Evolutionary conservation across 129 eudicot genomes (phyloP).

Genomic region (Artemisia argyi): DNA sequence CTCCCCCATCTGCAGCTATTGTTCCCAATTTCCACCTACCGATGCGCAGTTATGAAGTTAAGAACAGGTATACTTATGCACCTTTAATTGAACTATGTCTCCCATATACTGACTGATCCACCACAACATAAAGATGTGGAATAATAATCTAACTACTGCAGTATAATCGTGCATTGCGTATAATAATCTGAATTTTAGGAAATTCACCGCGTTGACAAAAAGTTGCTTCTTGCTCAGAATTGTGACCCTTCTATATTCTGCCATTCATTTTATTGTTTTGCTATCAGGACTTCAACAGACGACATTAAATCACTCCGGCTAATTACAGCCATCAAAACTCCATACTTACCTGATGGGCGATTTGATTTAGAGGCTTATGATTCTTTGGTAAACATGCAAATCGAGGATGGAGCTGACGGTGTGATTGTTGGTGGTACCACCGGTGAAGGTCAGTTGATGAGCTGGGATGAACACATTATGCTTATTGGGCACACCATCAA

Average conservation of each 20-base stretch:
- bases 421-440: slow-evolving; percentile 72
- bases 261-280: not conserved
- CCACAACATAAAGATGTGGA: not conserved
- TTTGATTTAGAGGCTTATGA: slow-evolving; percentile 73
- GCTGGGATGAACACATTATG: slow-evolving; percentile 80
- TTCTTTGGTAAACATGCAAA: slow-evolving; percentile 63
- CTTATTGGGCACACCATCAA: slow-evolving; percentile 71
- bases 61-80: slow-evolving; percentile 50
- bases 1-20: slow-evolving; percentile 55
- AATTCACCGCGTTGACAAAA: too few species aligned
- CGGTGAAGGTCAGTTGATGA: slow-evolving; percentile 73
- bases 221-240: not conserved
- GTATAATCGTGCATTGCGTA: too few species aligned
- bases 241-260: not conserved
- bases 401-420: slow-evolving; percentile 55
- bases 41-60: slow-evolving; percentile 74
- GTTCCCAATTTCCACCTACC: slow-evolving; percentile 65
- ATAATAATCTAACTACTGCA: too few species aligned
- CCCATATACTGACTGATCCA: not conserved
- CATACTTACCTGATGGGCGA: slow-evolving; percentile 57
- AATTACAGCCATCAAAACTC: slow-evolving; percentile 68
- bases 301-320: slow-evolving; percentile 53
- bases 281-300: slow-evolving; percentile 51
- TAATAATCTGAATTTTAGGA: not conserved
- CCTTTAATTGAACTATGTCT: not conserved